Evolutionary conservation across 2,329 filamentous ascomycete genomes (phyloP).

Genomic region (Colletotrichum sansevieriae): DNA sequence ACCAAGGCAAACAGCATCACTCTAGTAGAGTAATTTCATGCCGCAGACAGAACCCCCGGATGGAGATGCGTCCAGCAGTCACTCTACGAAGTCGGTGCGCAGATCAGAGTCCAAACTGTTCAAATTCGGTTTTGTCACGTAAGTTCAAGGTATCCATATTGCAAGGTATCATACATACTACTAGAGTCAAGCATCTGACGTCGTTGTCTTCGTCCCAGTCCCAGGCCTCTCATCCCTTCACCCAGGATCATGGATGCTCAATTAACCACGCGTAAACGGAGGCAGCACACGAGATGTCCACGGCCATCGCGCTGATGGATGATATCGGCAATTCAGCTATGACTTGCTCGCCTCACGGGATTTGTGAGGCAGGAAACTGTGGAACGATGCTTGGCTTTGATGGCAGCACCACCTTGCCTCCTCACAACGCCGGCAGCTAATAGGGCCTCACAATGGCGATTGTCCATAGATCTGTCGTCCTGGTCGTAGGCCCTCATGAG

Average conservation of each 20-base stretch:
- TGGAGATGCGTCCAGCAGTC: constrained; percentile 9
- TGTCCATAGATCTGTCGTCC: constrained; percentile 28
- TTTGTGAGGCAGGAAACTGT: background rate
- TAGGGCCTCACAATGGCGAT: background rate
- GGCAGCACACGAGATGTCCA: background rate
- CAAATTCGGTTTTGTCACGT: background rate
- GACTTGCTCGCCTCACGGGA: background rate
- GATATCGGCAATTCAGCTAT: constrained; percentile 1
- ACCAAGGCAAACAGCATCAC: constrained; percentile 10
- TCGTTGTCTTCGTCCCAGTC: background rate
- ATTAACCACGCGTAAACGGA: background rate
- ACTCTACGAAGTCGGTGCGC: constrained; percentile 12
- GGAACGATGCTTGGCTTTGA: too few relatives aligned
- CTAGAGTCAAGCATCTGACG: constrained; percentile 1
- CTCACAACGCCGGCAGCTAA: background rate
- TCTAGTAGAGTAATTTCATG: background rate
- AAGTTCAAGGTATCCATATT: background rate
- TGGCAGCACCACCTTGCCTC: background rate
- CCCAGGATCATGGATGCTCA: constrained; percentile 11
- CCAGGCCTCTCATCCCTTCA: background rate
- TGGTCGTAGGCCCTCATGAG: constrained; percentile 4
- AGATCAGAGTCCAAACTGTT: constrained; percentile 13
- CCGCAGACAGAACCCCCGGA: background rate
- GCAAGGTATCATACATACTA: too few relatives aligned
- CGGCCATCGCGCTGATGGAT: background rate